Evolutionary conservation across 129 eudicot species (phyloP), one percentile per base, ranked within the genome.

Genomic region (Helichrysum umbraculigerum): DNA sequence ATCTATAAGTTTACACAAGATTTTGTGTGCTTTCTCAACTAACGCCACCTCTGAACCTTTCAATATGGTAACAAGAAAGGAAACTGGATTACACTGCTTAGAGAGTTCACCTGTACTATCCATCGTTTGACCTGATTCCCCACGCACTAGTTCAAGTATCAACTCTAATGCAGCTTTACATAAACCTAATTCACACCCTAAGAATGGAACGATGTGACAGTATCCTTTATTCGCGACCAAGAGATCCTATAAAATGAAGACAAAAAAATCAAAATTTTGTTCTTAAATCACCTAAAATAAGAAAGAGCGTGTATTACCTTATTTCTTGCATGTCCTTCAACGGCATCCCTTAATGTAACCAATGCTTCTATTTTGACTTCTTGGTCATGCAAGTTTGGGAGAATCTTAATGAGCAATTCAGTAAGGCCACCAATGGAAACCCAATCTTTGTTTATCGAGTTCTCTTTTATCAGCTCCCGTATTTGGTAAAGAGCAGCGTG

Each of bases 371-470:
- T 70, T 78, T 82, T 86, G 60, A 84, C 81, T 77, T 42, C 69
- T 22, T 57, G 78, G 70, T 76, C 71, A 54, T 11, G 37, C 52
- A 76, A 74, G n/a, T 63, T 80, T 15, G 81, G 82, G 32, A 88
- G 82, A 68, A 84, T 56, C 33, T 61, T 66, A 42, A 88, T 74
- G 34, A 80, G 73, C 69, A 71, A 71, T 73, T 86, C 81, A 37
- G 94, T 86, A 52, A 86, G 80, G 19, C 94, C 90, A 5, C 84
- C 91, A 71, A 86, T 77, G 2, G 94, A 76, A 73, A 88, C 65
- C 94, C 94, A 88, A 57, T 88, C 85, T 73, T 82, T 86, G 61
- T 84, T 88, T 10, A 88, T 82, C n/a, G 87, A 80, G 68, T 84
- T 82, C 68, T 82, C 94, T 64, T 60, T 47, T 14, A 88, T 58